phyloP scores from a whole-genome alignment of 176 grass and related monocot genomes.

The Hyparrhenia diplandra region DNA sequence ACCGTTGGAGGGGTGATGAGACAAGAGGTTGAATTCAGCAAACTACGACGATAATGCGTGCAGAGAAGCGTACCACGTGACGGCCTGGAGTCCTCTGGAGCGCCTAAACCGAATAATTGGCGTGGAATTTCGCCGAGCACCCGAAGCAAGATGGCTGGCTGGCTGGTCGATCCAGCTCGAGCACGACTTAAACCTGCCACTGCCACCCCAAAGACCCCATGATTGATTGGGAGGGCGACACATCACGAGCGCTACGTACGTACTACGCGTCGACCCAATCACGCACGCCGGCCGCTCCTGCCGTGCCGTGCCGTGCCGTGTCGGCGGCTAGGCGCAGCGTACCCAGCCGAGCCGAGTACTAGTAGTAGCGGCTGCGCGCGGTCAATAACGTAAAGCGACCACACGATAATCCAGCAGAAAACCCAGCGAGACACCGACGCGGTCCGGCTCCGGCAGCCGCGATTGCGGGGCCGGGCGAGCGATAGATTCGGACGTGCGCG shows the following conservation, averaged over 20 bases:
- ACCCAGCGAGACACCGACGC: neutral
- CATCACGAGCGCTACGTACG: neutral
- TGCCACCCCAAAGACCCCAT: neutral
- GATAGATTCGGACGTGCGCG: neutral
- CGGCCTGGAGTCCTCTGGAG: neutral
- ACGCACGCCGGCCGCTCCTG: neutral
- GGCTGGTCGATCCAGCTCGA: too few species aligned
- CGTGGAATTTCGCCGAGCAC: neutral
- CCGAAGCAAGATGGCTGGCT: too few species aligned
- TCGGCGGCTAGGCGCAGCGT: neutral
- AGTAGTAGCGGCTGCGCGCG: neutral
- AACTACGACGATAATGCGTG: neutral
- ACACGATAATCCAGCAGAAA: neutral
- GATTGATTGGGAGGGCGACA: neutral
- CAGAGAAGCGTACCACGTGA: neutral
- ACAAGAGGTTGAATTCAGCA: neutral
- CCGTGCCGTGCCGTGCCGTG: too few species aligned
- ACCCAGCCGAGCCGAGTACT: neutral
- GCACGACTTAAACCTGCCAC: neutral
- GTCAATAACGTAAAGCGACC: neutral
- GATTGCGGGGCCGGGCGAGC: neutral
- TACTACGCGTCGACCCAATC: neutral
- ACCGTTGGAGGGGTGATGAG: neutral
- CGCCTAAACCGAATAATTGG: constrained; percentile 13
- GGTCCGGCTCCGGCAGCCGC: neutral